These are phyloP conservation scores for Aspergillus ochraceus DNA, from an alignment of 2,329 filamentous ascomycete genomes.

Conservation along the genomic window DNA sequence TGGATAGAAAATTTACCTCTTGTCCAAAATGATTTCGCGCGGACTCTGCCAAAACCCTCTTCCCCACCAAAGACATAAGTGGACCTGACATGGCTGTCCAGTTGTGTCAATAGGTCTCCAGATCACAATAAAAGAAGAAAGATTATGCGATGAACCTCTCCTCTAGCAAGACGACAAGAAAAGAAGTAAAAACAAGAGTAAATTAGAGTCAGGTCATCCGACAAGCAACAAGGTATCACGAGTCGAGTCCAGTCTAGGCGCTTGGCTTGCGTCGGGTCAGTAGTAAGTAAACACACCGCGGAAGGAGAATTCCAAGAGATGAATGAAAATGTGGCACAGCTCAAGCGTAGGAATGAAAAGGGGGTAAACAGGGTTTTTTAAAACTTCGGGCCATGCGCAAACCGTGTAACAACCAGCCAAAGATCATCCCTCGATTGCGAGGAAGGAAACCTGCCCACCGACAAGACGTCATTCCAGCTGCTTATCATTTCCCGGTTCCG, in stretches of 20 bases:
- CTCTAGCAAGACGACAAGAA: neutral
- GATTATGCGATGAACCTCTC: neutral
- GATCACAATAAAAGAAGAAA: neutral
- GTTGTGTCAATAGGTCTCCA: neutral
- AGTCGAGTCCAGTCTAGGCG: neutral
- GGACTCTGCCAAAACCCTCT: constrained; percentile 37
- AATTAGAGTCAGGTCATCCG: neutral
- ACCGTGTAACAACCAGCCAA: neutral
- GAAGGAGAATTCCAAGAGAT: neutral
- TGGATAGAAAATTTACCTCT: constrained; percentile 32
- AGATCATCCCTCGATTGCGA: neutral
- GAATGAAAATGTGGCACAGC: neutral
- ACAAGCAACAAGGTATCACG: neutral
- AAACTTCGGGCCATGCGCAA: neutral
- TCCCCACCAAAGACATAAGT: constrained; percentile 30
- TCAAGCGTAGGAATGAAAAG: too few species aligned
- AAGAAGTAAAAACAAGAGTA: neutral
- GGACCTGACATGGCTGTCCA: constrained; percentile 27
- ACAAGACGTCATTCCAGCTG: constrained; percentile 24
- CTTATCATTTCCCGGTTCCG: constrained; percentile 1
- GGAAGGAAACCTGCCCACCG: neutral
- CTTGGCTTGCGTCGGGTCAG: neutral
- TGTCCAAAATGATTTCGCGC: constrained; percentile 44
- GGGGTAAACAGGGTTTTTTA: neutral
- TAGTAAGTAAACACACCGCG: neutral